These are phyloP conservation scores for Syncephalastrum racemosum DNA, from an alignment of 371 early-diverging fungal genomes.

Conservation along the genomic window DNA sequence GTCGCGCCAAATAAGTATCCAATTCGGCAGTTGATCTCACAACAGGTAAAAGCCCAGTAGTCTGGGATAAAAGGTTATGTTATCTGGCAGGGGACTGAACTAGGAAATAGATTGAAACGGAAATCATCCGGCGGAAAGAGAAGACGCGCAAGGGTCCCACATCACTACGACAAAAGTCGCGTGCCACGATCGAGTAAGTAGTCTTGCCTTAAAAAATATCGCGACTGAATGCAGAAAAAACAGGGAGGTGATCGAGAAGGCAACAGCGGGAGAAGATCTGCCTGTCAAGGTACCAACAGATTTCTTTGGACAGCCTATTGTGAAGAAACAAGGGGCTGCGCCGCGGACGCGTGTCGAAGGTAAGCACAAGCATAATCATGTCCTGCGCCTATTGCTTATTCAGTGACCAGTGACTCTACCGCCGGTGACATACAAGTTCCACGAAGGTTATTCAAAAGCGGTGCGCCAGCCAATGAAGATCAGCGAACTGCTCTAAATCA, in stretches of 20 bases:
- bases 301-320: constrained; percentile 68
- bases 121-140: constrained; percentile 57
- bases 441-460: constrained; percentile 85
- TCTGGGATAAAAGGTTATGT: not conserved
- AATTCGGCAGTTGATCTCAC: constrained; percentile 75
- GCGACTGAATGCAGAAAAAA: not conserved
- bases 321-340: constrained; percentile 5
- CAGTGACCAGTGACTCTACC: constrained; percentile 7
- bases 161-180: constrained; percentile 16
- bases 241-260: not conserved
- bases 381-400: not conserved
- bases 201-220: constrained; percentile 9
- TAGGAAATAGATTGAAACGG: constrained; percentile 55
- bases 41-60: constrained; percentile 63
- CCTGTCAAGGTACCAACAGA: constrained; percentile 34
- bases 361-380: not conserved
- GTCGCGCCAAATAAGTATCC: constrained; percentile 67
- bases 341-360: constrained; percentile 15
- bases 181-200: constrained; percentile 13
- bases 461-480: constrained; percentile 71
- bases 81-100: not conserved
- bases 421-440: constrained; percentile 28
- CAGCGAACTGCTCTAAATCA: no score
- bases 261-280: not conserved
- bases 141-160: constrained; percentile 19